These are phyloP conservation scores for Lodderomyces elongisporus DNA, from an alignment of 1,139 yeast genomes.

Conservation along the genomic window DNA sequence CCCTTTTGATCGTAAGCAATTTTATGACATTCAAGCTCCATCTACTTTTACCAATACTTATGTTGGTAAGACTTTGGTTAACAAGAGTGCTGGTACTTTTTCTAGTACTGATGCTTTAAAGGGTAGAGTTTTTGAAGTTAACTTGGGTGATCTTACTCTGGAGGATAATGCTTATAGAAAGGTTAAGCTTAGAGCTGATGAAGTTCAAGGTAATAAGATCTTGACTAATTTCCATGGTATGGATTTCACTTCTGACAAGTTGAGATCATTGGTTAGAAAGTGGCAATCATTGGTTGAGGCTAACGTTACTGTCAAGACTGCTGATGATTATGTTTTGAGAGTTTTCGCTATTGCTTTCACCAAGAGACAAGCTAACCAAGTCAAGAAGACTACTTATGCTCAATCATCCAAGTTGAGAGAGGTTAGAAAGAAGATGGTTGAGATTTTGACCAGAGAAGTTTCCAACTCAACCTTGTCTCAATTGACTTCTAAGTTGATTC, in stretches of 20 bases:
- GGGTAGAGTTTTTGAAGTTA: conserved; percentile 49
- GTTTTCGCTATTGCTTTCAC: conserved; percentile 51
- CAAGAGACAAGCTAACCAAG: conserved; percentile 50
- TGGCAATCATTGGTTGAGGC: conserved; percentile 54
- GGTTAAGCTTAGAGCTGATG: conserved; percentile 50
- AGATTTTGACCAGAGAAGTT: conserved; percentile 50
- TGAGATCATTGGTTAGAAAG: conserved; percentile 49
- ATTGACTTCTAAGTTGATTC: conserved; percentile 48
- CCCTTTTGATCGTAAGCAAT: conserved; percentile 50
- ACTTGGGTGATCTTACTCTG: conserved; percentile 48
- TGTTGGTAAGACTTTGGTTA: conserved; percentile 49
- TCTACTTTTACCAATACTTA: conserved; percentile 48
- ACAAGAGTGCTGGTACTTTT: conserved; percentile 49
- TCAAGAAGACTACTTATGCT: conserved; percentile 48
- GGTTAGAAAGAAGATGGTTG: conserved; percentile 48
- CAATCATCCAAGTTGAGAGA: conserved; percentile 49
- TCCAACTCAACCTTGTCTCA: conserved; percentile 48
- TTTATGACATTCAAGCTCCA: conserved; percentile 52
- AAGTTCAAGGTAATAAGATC: conserved; percentile 51
- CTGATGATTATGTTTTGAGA: conserved; percentile 48
- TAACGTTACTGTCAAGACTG: conserved; percentile 47
- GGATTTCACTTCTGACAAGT: conserved; percentile 47
- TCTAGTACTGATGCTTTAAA: conserved; percentile 50
- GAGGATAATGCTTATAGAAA: conserved; percentile 52
- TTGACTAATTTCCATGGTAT: conserved; percentile 52